Conservation (phyloP, 306 rosid species). For the Abrus pulchellus region DNA sequence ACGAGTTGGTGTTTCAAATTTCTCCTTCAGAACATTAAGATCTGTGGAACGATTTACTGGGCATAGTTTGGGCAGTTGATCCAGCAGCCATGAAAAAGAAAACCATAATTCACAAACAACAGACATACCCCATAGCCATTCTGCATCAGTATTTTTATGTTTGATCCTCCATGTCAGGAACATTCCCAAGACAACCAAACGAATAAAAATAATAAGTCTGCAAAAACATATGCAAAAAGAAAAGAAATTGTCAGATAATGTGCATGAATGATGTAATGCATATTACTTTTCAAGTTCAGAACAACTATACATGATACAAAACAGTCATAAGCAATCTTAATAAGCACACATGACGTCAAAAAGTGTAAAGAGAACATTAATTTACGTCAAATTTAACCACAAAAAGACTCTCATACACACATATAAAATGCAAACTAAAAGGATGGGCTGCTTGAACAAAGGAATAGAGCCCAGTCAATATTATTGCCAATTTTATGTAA, state of each 20-base stretch:
- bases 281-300: neutral
- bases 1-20: slow-evolving; percentile 76
- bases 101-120: slow-evolving; percentile 94
- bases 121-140: slow-evolving; percentile 96
- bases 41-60: slow-evolving; percentile 86
- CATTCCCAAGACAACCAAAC: slow-evolving; percentile 71
- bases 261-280: neutral
- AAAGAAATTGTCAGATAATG: slow-evolving; percentile 31
- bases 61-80: slow-evolving; percentile 86
- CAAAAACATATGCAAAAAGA: slow-evolving; percentile 42
- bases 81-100: slow-evolving; percentile 95
- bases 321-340: neutral
- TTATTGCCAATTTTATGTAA: slow-evolving; percentile 9
- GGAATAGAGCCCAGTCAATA: neutral
- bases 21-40: slow-evolving; percentile 85
- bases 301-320: no score
- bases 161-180: slow-evolving; percentile 81
- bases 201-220: slow-evolving; percentile 78
- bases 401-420: neutral
- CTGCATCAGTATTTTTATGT: slow-evolving; percentile 75
- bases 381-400: neutral
- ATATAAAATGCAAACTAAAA: neutral
- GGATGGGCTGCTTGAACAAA: neutral
- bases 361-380: neutral
- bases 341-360: neutral